Conservation (phyloP, 2,329 filamentous ascomycete species). For the Epichloe uncinata region DNA sequence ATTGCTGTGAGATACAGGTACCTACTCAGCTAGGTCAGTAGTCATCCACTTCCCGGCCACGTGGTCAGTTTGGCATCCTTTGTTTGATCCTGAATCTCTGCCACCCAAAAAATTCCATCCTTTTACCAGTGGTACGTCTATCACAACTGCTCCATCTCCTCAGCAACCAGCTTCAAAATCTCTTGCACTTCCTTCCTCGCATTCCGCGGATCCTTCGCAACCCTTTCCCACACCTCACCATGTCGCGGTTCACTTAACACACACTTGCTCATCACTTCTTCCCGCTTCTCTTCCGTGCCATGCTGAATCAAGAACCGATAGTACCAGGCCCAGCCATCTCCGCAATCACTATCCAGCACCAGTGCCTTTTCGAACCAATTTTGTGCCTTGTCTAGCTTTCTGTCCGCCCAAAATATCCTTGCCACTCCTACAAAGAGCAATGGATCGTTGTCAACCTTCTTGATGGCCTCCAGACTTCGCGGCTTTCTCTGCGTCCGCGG, state of each 20-base stretch:
- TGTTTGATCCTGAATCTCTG: too few species aligned
- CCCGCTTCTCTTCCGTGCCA: slow-evolving; percentile 84
- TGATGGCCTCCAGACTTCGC: slow-evolving; percentile 83
- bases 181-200: slow-evolving; percentile 64
- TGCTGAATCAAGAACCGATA: slow-evolving; percentile 87
- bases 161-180: slow-evolving; percentile 66
- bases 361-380: slow-evolving; percentile 97
- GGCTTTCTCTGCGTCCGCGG: slow-evolving; percentile 84
- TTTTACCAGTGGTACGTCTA: too few species aligned
- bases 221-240: slow-evolving; percentile 78
- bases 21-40: background rate
- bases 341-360: slow-evolving; percentile 70
- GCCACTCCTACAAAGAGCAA: slow-evolving; percentile 83
- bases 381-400: slow-evolving; percentile 83
- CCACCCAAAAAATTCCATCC: too few species aligned
- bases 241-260: slow-evolving; percentile 76
- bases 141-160: slow-evolving; percentile 17
- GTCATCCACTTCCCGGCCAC: too few species aligned
- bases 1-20: background rate
- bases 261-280: slow-evolving; percentile 72
- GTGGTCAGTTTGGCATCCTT: too few species aligned
- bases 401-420: slow-evolving; percentile 90
- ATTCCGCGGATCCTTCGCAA: slow-evolving; percentile 78
- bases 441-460: slow-evolving; percentile 89
- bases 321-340: slow-evolving; percentile 97